phyloP scores from a whole-genome alignment of 345 rosid genomes.

The Linum lewisii region DNA sequence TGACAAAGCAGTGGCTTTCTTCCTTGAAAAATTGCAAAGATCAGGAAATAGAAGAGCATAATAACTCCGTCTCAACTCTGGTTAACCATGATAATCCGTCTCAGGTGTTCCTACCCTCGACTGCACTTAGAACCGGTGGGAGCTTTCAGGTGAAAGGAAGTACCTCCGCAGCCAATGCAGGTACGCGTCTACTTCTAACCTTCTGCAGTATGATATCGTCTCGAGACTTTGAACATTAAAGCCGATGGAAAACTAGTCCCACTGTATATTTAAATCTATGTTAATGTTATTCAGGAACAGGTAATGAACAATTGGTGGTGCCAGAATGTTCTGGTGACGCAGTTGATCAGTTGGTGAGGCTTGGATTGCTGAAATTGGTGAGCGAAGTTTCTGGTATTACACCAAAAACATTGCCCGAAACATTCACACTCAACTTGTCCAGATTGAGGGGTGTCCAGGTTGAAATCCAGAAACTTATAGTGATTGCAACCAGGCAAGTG shows the following conservation, averaged over 20 bases:
- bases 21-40: slow-evolving; percentile 37
- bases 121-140: slow-evolving; percentile 73
- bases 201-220: too few relatives aligned
- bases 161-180: slow-evolving; percentile 12
- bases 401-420: slow-evolving; percentile 55
- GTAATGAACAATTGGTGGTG: slow-evolving; percentile 16
- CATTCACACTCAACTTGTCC: slow-evolving; percentile 49
- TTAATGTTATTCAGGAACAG: slow-evolving; percentile 22
- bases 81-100: slow-evolving; percentile 34
- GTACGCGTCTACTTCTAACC: slow-evolving; percentile 11
- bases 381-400: slow-evolving; percentile 51
- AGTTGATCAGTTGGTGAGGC: slow-evolving; percentile 60
- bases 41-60: slow-evolving; percentile 75
- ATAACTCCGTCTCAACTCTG: slow-evolving; percentile 35
- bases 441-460: slow-evolving; percentile 69
- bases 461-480: slow-evolving; percentile 71
- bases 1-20: slow-evolving; percentile 56
- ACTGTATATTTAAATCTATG: not conserved
- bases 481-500: slow-evolving; percentile 55
- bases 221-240: slow-evolving; percentile 20
- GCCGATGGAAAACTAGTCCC: slow-evolving; percentile 19
- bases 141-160: slow-evolving; percentile 27
- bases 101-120: slow-evolving; percentile 31
- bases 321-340: slow-evolving; percentile 62
- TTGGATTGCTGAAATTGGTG: slow-evolving; percentile 71